These are phyloP conservation scores for Rauvolfia tetraphylla DNA, from an alignment of 257 asterid genomes.

Conservation along the genomic window DNA sequence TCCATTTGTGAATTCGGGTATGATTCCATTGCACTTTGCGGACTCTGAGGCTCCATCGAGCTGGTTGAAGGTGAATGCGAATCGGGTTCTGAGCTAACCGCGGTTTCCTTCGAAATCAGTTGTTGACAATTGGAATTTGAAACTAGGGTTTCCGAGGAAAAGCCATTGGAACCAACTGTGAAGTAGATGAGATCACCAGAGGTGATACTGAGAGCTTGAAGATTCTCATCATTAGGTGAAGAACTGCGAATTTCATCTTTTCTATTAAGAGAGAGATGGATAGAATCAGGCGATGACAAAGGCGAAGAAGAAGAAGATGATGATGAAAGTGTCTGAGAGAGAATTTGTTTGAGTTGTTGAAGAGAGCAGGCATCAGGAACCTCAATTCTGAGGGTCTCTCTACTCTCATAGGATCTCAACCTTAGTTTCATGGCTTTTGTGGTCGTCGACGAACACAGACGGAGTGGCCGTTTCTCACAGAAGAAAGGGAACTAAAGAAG, in stretches of 20 bases:
- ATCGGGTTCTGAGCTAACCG: neutral
- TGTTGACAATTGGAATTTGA: slow-evolving; percentile 8
- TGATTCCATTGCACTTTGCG: slow-evolving; percentile 7
- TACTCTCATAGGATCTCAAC: slow-evolving; percentile 52
- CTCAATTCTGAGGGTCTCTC: slow-evolving; percentile 58
- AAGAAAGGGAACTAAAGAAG: too few species aligned
- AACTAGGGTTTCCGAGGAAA: slow-evolving; percentile 16
- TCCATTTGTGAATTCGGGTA: slow-evolving; percentile 10
- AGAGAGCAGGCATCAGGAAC: slow-evolving; percentile 44
- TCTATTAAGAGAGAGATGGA: slow-evolving; percentile 77
- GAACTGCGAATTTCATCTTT: slow-evolving; percentile 53
- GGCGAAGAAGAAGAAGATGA: slow-evolving; percentile 23
- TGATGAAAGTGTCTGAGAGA: slow-evolving; percentile 41
- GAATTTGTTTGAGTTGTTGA: slow-evolving; percentile 39
- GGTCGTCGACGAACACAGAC: neutral
- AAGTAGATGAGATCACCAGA: slow-evolving; percentile 69
- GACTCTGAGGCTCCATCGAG: neutral
- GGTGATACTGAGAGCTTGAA: slow-evolving; percentile 63
- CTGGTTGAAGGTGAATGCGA: neutral
- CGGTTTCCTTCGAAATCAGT: neutral
- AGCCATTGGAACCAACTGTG: slow-evolving; percentile 28
- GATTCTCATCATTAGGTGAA: slow-evolving; percentile 36
- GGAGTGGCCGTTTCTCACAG: too few species aligned
- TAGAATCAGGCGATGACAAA: slow-evolving; percentile 30
- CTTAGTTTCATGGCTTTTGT: slow-evolving; percentile 56